Evolutionary conservation across 2,329 filamentous ascomycete species (phyloP), one percentile per base, ranked within the genome.

Genomic region (Stagonosporopsis cucurbitacearum): DNA sequence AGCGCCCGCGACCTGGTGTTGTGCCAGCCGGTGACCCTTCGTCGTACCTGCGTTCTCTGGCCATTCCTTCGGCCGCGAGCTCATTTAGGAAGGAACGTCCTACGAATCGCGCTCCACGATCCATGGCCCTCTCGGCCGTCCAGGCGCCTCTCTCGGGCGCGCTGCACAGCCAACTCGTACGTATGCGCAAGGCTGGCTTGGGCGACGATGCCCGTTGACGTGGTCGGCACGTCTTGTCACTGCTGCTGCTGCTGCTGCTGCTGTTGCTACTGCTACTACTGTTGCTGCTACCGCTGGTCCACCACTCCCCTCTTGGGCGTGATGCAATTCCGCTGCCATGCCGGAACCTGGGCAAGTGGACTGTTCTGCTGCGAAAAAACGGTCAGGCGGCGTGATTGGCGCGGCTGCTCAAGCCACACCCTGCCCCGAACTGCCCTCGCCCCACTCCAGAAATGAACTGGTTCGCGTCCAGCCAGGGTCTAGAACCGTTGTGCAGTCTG

Each of bases 11-110:
- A n/a, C n/a, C 28, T 17, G 22, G 26, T 49, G 52, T 40, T 19
- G 35, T 44, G 22, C 19, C 35, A 42, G 35, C 20, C 44, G 41
- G 13, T 25, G 30, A 6, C 17, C 9, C 42, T 19, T 43, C 42
- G 54, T 57, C 49, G 54, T 57, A 57, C 54, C 54, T 57, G 54
- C 54, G 54, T 57, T 47, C 46, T 53, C 50, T 45, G 45, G 43
- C 48, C 33, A 41, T 26, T 44, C 48, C 39, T 37, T 48, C 54
- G 54, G 54, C 54, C 49, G 33, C 49, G 22, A 52, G 25, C 54
- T 53, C 44, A 17, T 52, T 57, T 53, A 48, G 49, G 54, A 48
- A 57, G 49, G 43, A 56, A 56, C 47, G 37, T 51, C 53, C 41
- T 50, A 25, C 47, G 53, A 50, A 56, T 51, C 53, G 53, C 43